These are phyloP conservation scores for Xylaria bambusicola DNA, from an alignment of 495 filamentous ascomycete genomes.

Conservation along the genomic window DNA sequence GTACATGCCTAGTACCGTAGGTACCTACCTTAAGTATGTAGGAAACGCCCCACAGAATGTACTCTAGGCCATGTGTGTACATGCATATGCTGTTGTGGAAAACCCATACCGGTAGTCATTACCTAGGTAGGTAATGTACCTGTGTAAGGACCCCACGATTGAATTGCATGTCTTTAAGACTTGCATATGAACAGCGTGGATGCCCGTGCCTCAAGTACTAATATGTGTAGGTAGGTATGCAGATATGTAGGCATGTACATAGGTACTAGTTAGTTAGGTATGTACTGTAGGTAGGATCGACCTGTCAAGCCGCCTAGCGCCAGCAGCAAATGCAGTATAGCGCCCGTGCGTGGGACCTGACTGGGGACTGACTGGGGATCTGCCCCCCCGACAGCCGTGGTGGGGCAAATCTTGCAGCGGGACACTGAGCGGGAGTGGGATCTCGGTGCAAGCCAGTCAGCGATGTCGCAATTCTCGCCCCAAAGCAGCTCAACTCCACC, in stretches of 20 bases:
- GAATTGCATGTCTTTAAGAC: too few species aligned
- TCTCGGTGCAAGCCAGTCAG: slow-evolving; percentile 18
- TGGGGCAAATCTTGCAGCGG: slow-evolving; percentile 15
- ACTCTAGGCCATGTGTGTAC: too few species aligned
- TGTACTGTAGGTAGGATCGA: too few species aligned
- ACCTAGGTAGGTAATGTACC: too few species aligned
- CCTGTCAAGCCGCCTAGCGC: background rate
- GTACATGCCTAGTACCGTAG: too few species aligned
- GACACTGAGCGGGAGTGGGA: slow-evolving; percentile 19
- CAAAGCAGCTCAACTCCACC: slow-evolving; percentile 20
- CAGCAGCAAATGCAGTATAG: background rate
- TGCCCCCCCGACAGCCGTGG: slow-evolving; percentile 22
- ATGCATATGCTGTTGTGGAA: too few species aligned
- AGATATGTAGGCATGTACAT: background rate
- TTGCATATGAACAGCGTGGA: too few species aligned
- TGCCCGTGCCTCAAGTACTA: too few species aligned
- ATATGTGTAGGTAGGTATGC: background rate
- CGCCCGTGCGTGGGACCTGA: background rate
- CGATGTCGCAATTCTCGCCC: slow-evolving; percentile 24
- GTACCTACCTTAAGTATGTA: too few species aligned
- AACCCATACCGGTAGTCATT: too few species aligned
- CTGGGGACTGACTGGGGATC: background rate
- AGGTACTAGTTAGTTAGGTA: background rate
- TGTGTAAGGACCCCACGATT: too few species aligned
- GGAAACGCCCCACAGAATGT: too few species aligned